Evolutionary conservation across 257 asterid species (phyloP), one percentile per base, ranked within the genome.

Genomic region (Salvia hispanica): DNA sequence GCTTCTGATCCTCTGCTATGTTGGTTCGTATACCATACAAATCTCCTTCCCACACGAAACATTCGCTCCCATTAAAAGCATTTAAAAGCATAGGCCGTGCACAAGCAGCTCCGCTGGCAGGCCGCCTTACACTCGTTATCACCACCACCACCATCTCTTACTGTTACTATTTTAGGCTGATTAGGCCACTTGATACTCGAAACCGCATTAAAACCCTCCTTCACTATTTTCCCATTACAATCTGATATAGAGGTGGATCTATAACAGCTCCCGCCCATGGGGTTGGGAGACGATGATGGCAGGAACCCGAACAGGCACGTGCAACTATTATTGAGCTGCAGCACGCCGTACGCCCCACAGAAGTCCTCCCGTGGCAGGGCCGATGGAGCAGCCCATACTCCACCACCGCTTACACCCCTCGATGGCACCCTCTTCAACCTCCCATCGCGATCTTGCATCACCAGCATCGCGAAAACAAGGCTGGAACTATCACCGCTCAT

Each of bases 291-390:
- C 52, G 7, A 12, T 67, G 15, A 25, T 6, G 59, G 65, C n/a
- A 6, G 42, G 64, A 78, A 78, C 6, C 86, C 79, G 8, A 9
- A 60, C 56, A 78, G 62, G 48, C 86, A 81, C 7, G 44, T 36
- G 64, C 86, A 81, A 2, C 62, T 0, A 7, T 25, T 13, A 37
- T 0, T 6, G 43, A 2, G 1, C 6, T 7, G 2, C 37, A 21
- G 59, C 39, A 66, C 9, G 4, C 86, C 72, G 25, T 78, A 81
- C n/a, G 51, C 76, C 3, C 83, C 83, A 63, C 81, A 78, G 21
- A 42, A 54, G 9, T 0, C 7, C 9, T 39, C 43, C 43, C 7
- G 0, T 6, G 43, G 9, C 9, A 7, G 8, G 9, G 9, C 2
- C 2, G 8, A 39, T 10, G 43, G 9, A 6, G 15, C 3, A 44